Base-by-base conservation (phyloP, 441 rosid species). In the Kokia cookei region DNA sequence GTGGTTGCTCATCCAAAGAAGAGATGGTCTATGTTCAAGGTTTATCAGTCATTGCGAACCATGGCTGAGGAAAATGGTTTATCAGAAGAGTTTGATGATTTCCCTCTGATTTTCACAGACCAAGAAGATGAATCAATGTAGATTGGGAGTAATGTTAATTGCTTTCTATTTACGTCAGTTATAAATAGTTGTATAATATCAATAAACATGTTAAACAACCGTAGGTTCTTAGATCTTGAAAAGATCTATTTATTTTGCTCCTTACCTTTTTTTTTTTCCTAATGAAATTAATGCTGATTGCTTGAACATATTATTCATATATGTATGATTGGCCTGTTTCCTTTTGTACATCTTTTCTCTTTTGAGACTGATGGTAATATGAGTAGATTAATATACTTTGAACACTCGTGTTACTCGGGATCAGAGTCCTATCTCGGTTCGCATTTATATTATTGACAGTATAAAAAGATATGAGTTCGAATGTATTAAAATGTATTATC, bases 1-100 rank as follows among this genome's bases (percentile, higher is more conserved):
- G 63, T 59, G 63, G 40, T 2, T 59, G 7, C 63, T 59, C 63
- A 5, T 15, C 17, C 96, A 13, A 92, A 82, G 82, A 91, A 91
- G 58, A 83, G 97, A 82, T 90, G 91, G 90, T 80, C 97, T n/a
- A 86, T 89, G 91, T 83, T 79, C 86, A 87, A 83, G 76, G 90
- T 87, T 72, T 88, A 89, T 51, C 87, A 82, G 68, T 83, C 97
- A 62, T 35, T 94, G 73, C 89, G 78, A 82, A 77, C 47, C 73
- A 78, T 88, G 60, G 93, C 90, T 5, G 81, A 74, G 59, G 84
- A 79, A 65, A 83, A 83, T 51, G 91, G 90, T 40, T 83, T 85
- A 73, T 79, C 82, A 0, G 97, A 94, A 73, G 85, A 83, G 51
- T 82, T 82, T 9, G 89, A 87, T 1, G 95, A 88, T 59, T 92